Percentiles rank a stretch among this genome's conserved stretches.
These are phyloP conservation scores for Triticum monococcum DNA, from an alignment of 176 grass and related monocot genomes.

Conservation along the genomic window DNA sequence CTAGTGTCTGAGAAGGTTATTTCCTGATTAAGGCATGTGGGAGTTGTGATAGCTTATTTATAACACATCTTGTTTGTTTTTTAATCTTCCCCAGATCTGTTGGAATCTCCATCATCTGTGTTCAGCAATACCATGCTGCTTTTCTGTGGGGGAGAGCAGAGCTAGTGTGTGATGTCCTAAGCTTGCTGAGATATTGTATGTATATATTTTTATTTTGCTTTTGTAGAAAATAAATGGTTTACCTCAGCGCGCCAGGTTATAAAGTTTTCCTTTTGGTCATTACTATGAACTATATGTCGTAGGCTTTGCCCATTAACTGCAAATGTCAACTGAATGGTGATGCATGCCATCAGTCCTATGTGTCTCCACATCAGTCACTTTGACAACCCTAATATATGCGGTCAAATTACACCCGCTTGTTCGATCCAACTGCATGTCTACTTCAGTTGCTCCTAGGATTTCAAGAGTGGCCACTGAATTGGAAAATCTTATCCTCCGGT, in stretches of 20 bases:
- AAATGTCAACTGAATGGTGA: not conserved
- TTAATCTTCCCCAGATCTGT: not conserved
- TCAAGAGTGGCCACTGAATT: not conserved
- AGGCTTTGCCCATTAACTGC: not conserved
- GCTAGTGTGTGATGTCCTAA: not conserved
- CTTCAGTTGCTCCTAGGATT: not conserved
- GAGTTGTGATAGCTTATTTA: conserved; percentile 47
- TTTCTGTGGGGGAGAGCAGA: not conserved
- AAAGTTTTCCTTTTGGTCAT: not conserved
- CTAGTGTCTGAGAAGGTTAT: conserved; percentile 41
- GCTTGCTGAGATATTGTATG: not conserved
- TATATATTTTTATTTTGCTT: not conserved
- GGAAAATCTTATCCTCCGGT: not conserved
- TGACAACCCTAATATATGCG: not conserved
- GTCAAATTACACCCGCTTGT: not conserved
- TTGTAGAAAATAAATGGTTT: not conserved
- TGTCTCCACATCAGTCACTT: not conserved
- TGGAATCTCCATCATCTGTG: conserved; percentile 15
- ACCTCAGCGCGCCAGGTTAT: not conserved
- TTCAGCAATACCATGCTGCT: not conserved
- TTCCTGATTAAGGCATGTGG: conserved; percentile 41
- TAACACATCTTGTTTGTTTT: conserved; percentile 25
- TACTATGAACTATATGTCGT: not conserved
- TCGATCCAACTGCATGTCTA: not conserved
- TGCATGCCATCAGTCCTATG: not conserved